phyloP scores from a whole-genome alignment of 1,139 yeast species.

The Kodamaea fungicola region DNA sequence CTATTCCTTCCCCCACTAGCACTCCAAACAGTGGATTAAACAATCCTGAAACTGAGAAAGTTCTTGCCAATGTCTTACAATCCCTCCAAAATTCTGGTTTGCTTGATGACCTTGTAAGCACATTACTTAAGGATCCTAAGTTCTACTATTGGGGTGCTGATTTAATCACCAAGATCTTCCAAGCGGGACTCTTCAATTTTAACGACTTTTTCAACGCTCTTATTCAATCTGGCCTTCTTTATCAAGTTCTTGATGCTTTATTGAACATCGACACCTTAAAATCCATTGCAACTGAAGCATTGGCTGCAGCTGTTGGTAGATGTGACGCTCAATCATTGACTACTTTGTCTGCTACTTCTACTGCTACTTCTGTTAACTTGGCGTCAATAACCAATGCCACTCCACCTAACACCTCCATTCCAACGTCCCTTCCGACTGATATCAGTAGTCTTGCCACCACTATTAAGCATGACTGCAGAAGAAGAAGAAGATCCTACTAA shows the following conservation, averaged over 20 bases:
- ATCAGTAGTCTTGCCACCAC: slow-evolving; percentile 15
- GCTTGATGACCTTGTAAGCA: slow-evolving; percentile 38
- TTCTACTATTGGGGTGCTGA: slow-evolving; percentile 42
- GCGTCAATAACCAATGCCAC: slow-evolving; percentile 8
- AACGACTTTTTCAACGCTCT: slow-evolving; percentile 29
- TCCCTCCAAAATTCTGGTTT: slow-evolving; percentile 46
- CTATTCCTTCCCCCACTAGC: slow-evolving; percentile 5
- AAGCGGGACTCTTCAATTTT: slow-evolving; percentile 28
- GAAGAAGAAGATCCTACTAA: slow-evolving; percentile 31
- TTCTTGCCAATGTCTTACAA: slow-evolving; percentile 40
- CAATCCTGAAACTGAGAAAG: slow-evolving; percentile 8
- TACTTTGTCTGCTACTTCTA: slow-evolving; percentile 19
- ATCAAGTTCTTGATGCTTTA: slow-evolving; percentile 37
- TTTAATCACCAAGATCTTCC: slow-evolving; percentile 32
- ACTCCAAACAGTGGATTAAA: slow-evolving; percentile 2
- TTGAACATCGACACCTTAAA: slow-evolving; percentile 39
- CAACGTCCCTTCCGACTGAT: slow-evolving; percentile 14
- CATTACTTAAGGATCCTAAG: slow-evolving; percentile 37
- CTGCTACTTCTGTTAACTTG: slow-evolving; percentile 13
- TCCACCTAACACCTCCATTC: slow-evolving; percentile 6
- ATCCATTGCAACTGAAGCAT: slow-evolving; percentile 41
- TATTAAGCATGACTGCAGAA: slow-evolving; percentile 19
- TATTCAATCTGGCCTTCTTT: slow-evolving; percentile 37
- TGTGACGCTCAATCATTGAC: slow-evolving; percentile 34
- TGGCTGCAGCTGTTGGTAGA: slow-evolving; percentile 44